Evolutionary conservation across 257 asterid genomes (phyloP).

Genomic region (Primulina huaijiensis): DNA sequence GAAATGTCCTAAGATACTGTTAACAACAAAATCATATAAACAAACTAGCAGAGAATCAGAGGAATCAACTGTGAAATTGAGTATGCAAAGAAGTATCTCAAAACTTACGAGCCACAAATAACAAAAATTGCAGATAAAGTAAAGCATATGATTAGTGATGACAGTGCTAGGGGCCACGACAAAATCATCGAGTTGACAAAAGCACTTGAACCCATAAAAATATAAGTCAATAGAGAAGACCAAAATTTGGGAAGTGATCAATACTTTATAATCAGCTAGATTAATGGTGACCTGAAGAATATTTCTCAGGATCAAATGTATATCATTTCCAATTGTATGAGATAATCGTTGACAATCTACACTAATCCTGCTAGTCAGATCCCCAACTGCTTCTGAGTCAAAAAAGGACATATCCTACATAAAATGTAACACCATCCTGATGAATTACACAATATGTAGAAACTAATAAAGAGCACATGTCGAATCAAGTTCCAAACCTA

Average conservation of each 20-base stretch:
- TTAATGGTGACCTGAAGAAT: slow-evolving; percentile 38
- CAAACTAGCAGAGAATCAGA: slow-evolving; percentile 1
- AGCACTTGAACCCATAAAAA: slow-evolving; percentile 51
- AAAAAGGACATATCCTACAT: slow-evolving; percentile 55
- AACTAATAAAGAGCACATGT: slow-evolving; percentile 9
- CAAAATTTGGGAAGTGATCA: slow-evolving; percentile 10
- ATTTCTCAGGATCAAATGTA: slow-evolving; percentile 48
- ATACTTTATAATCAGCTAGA: slow-evolving; percentile 11
- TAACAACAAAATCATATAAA: slow-evolving; percentile 2
- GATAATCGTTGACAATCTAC: slow-evolving; percentile 54
- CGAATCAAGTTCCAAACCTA: slow-evolving; percentile 11
- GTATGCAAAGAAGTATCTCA: slow-evolving; percentile 17
- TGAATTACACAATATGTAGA: not conserved
- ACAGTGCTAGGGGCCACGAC: slow-evolving; percentile 53
- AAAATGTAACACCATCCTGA: slow-evolving; percentile 25
- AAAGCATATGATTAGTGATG: slow-evolving; percentile 44
- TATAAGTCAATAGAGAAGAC: slow-evolving; percentile 15
- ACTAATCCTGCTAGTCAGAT: slow-evolving; percentile 51
- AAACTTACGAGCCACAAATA: slow-evolving; percentile 51
- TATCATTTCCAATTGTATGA: slow-evolving; percentile 35
- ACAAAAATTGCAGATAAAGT: slow-evolving; percentile 44
- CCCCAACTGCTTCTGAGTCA: slow-evolving; percentile 50
- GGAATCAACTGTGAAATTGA: slow-evolving; percentile 13
- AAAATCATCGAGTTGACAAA: slow-evolving; percentile 46
- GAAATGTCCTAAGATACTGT: slow-evolving; percentile 9